Evolutionary conservation across 2,329 filamentous ascomycete species (phyloP), one percentile per base, ranked within the genome.

Genomic region (Grosmannia penicillata): DNA sequence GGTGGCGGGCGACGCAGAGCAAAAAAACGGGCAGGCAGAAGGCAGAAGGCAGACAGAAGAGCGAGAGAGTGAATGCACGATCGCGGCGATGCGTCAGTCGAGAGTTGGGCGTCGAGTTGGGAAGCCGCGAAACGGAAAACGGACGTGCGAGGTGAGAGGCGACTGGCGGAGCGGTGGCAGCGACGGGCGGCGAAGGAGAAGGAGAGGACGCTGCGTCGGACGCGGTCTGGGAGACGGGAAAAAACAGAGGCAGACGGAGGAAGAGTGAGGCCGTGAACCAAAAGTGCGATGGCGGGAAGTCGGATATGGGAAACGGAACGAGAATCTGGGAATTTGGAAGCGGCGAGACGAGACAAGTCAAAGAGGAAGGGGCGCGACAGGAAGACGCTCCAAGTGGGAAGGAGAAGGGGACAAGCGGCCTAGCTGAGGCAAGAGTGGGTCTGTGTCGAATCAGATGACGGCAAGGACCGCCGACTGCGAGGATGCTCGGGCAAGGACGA

Each of bases 391-490:
- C 13, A 8, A 30, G 28, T 14, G 23, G 13, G 22, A 37, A 30
- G 27, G 27, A 31, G n/a, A 17, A 14, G 18, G 18, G 14, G 19
- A 17, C 6, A 11, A 15, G 10, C 13, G 9, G 18, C 18, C 9
- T 15, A 27, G 23, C 19, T 17, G 21, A 19, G 19, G 25, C 25
- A 17, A 27, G 10, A 31, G 15, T 17, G 29, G 29, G 26, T 30
- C 34, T n/a, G n/a, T 24, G 31, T 30, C 39, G 39, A 41, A 41
- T 41, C 39, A 41, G 31, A 38, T 35, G 35, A 33, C 39, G 26
- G 31, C 21, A 25, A 32, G 33, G 38, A 36, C 27, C 38, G 38
- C 38, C 35, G 37, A 35, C 38, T 36, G 28, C 29, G 33, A n/a
- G n/a, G n/a, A n/a, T n/a, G 36, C 36, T 17, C n/a, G 14, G 4